phyloP scores from a whole-genome alignment of 192 early-diverging fungal genomes.

The Backusella morwellensis region DNA sequence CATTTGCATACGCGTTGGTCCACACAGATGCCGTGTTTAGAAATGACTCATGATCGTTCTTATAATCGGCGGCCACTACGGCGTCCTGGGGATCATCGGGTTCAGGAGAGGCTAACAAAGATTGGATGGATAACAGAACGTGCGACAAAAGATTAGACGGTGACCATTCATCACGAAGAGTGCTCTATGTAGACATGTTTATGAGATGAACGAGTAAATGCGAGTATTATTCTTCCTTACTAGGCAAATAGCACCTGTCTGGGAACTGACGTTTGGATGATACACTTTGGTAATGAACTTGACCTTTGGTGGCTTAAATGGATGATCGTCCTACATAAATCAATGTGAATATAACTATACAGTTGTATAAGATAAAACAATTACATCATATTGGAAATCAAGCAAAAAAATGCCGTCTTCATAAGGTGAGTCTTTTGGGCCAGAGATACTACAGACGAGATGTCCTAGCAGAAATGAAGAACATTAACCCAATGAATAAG shows the following conservation, averaged over 20 bases:
- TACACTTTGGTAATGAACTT: slow-evolving; percentile 52
- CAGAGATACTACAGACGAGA: slow-evolving; percentile 10
- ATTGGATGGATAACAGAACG: slow-evolving; percentile 47
- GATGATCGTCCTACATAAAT: slow-evolving; percentile 34
- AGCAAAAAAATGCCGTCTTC: slow-evolving; percentile 19
- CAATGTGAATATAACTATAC: background rate
- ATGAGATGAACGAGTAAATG: no score
- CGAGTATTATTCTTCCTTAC: background rate
- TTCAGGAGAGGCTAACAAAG: slow-evolving; percentile 47
- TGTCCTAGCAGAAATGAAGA: background rate
- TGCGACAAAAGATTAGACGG: slow-evolving; percentile 63
- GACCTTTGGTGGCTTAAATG: slow-evolving; percentile 51
- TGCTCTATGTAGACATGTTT: slow-evolving; percentile 39
- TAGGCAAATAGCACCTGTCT: slow-evolving; percentile 37
- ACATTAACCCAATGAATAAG: background rate
- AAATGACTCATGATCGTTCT: slow-evolving; percentile 39
- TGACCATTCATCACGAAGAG: slow-evolving; percentile 78
- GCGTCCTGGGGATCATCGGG: slow-evolving; percentile 58
- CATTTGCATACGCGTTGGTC: slow-evolving; percentile 20
- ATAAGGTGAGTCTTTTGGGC: slow-evolving; percentile 28
- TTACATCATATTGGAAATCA: background rate
- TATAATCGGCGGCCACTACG: slow-evolving; percentile 50
- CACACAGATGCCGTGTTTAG: slow-evolving; percentile 44
- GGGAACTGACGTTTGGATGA: slow-evolving; percentile 55
- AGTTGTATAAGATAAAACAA: background rate